These are phyloP conservation scores for Coprinellus micaceus DNA, from an alignment of 768 basidiomycete species.

Conservation along the genomic window DNA sequence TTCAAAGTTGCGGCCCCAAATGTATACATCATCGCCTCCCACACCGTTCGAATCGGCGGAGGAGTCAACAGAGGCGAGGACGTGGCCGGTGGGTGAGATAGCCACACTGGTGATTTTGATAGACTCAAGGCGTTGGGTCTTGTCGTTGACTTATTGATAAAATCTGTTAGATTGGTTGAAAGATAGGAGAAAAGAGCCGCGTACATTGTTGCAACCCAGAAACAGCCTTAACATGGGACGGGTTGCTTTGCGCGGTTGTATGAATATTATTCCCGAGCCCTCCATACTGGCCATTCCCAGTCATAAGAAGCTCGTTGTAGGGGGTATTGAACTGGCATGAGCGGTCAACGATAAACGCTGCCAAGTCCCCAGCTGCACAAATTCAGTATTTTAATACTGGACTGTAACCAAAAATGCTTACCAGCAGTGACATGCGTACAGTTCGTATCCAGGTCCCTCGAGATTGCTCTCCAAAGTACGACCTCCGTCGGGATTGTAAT, in stretches of 20 bases:
- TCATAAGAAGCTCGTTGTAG: constrained; percentile 55
- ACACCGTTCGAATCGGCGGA: constrained; percentile 42
- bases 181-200: too few relatives aligned
- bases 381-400: not conserved
- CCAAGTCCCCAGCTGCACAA: constrained; percentile 63
- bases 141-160: constrained; percentile 59
- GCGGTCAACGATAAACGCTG: constrained; percentile 72
- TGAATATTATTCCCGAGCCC: constrained; percentile 67
- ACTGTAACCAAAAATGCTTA: constrained; percentile 19
- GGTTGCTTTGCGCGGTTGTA: constrained; percentile 68
- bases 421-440: constrained; percentile 70
- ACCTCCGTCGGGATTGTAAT: constrained; percentile 86
- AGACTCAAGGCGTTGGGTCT: constrained; percentile 53
- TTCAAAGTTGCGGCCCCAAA: constrained; percentile 72
- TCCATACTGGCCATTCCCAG: constrained; percentile 83
- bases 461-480: constrained; percentile 58
- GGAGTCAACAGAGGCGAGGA: constrained; percentile 71
- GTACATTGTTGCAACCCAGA: constrained; percentile 87
- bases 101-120: constrained; percentile 61
- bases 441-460: constrained; percentile 47
- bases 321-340: constrained; percentile 20
- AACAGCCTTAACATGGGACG: constrained; percentile 70
- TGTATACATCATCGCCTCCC: constrained; percentile 62
- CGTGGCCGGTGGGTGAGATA: constrained; percentile 73
- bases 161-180: not conserved